These are phyloP conservation scores for Dioszegia aurantiaca DNA, from an alignment of 768 basidiomycete species.

Conservation along the genomic window DNA sequence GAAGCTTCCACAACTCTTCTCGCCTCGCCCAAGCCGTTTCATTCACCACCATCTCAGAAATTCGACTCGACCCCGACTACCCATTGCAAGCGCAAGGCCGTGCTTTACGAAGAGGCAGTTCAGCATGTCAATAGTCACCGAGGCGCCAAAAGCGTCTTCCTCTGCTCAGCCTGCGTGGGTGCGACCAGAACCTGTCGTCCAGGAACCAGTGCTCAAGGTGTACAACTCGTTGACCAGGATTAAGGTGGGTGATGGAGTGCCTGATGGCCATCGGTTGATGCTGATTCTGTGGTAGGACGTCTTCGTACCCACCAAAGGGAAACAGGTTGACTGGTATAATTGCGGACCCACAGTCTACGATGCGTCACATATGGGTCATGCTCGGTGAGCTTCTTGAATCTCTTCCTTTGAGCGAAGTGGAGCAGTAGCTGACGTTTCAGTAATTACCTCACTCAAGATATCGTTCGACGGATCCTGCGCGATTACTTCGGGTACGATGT, in stretches of 20 bases:
- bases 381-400: conserved; percentile 74
- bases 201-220: conserved; percentile 71
- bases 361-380: conserved; percentile 97
- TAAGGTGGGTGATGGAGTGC: conserved; percentile 65
- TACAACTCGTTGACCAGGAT: conserved; percentile 90
- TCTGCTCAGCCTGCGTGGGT: conserved; percentile 57
- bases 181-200: conserved; percentile 55
- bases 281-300: conserved; percentile 64
- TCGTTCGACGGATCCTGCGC: conserved; percentile 79
- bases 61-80: not conserved
- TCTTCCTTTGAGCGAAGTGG: too few relatives aligned
- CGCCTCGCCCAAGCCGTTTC: not conserved
- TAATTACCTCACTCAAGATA: conserved; percentile 94
- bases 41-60: not conserved
- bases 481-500: conserved; percentile 98
- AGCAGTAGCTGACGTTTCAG: conserved; percentile 54
- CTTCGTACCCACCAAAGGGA: conserved; percentile 61
- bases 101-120: too few relatives aligned
- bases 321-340: conserved; percentile 77
- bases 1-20: not conserved
- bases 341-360: conserved; percentile 99
- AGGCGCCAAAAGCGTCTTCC: conserved; percentile 33
- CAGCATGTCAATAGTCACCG: conserved; percentile 31
- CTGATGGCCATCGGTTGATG: too few relatives aligned
- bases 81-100: too few relatives aligned